Evolutionary conservation across 2,329 filamentous ascomycete species (phyloP).

Genomic region (Fusarium pseudonygamai): DNA sequence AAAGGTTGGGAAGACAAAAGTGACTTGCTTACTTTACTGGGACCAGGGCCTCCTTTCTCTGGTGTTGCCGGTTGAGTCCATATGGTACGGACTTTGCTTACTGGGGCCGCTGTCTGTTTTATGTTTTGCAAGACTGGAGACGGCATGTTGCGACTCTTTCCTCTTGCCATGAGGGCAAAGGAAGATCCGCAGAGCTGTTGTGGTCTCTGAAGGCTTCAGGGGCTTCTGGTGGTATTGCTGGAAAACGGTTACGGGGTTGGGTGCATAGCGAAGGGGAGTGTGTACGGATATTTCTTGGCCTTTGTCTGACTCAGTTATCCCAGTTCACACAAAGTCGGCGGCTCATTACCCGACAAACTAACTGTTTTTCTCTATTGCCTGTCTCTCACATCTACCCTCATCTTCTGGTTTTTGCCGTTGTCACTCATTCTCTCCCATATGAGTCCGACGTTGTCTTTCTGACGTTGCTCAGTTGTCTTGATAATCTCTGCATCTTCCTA

Average conservation of each 20-base stretch:
- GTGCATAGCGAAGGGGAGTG: constrained; percentile 58
- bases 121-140: constrained; percentile 46
- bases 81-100: constrained; percentile 47
- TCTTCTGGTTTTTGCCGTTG: constrained; percentile 26
- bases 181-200: neutral
- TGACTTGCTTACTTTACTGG: constrained; percentile 46
- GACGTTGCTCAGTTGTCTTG: constrained; percentile 21
- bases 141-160: constrained; percentile 7
- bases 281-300: constrained; percentile 53
- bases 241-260: constrained; percentile 52
- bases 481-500: constrained; percentile 29
- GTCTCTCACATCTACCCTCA: constrained; percentile 32
- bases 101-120: constrained; percentile 44
- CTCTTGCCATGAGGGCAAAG: constrained; percentile 2
- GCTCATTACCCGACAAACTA: constrained; percentile 38
- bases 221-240: constrained; percentile 52
- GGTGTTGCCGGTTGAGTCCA: constrained; percentile 45
- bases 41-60: constrained; percentile 44
- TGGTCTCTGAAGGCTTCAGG: constrained; percentile 15
- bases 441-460: constrained; percentile 22
- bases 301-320: constrained; percentile 49
- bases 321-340: constrained; percentile 43
- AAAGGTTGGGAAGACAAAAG: constrained; percentile 54
- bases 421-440: constrained; percentile 13
- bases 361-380: constrained; percentile 38